Percentiles rank a stretch among this genome's conserved stretches.
These are phyloP conservation scores for Phyllosticta citriasiana DNA, from an alignment of 2,329 filamentous ascomycete genomes.

Conservation along the genomic window DNA sequence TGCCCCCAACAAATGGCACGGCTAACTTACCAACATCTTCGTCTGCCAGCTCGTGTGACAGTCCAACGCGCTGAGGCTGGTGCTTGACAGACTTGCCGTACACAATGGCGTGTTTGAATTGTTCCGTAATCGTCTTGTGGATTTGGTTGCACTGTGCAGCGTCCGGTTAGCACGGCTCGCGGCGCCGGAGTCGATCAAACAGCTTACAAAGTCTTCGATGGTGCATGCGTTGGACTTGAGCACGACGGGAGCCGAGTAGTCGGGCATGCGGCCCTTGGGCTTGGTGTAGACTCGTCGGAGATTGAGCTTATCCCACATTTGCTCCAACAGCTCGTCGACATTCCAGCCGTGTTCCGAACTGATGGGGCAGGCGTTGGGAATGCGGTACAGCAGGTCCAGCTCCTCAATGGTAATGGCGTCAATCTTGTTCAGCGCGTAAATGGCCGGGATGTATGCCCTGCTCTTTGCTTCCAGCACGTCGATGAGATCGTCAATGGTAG, in stretches of 20 bases:
- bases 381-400: constrained; percentile 88
- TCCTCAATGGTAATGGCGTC: constrained; percentile 97
- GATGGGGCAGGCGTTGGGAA: constrained; percentile 93
- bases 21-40: constrained; percentile 82
- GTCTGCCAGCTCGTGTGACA: constrained; percentile 83
- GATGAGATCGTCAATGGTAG: constrained; percentile 93
- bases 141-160: constrained; percentile 76
- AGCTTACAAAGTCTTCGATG: constrained; percentile 90
- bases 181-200: constrained; percentile 9
- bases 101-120: constrained; percentile 91
- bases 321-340: constrained; percentile 88
- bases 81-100: constrained; percentile 98
- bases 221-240: constrained; percentile 73
- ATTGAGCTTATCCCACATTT: constrained; percentile 97
- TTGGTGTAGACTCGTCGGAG: constrained; percentile 94
- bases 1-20: neutral
- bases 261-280: constrained; percentile 87
- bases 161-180: constrained; percentile 24
- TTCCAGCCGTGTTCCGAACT: constrained; percentile 96
- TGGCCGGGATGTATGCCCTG: constrained; percentile 94
- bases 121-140: constrained; percentile 88
- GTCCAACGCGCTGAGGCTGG: constrained; percentile 89
- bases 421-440: constrained; percentile 99
- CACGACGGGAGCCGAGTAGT: constrained; percentile 87
- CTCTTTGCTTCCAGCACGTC: constrained; percentile 91